A percentile compares a stretch with the other conserved stretches of the same genome.
Conservation (phyloP, 805 yeast species). For the Saturnispora silvae region DNA sequence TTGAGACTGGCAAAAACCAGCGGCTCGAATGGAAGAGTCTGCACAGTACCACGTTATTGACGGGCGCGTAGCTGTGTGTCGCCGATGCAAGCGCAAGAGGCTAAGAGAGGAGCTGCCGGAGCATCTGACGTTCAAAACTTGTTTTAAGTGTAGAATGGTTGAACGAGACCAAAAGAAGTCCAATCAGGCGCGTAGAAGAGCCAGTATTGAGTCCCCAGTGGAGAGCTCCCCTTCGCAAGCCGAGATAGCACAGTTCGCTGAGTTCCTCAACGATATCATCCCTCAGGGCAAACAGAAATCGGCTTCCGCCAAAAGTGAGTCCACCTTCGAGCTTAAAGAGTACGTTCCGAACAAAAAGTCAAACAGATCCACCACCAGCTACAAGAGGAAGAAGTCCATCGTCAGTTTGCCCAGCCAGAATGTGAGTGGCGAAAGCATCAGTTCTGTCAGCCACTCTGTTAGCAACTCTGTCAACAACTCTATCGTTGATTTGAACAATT, state of each 20-base stretch:
- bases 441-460: background rate
- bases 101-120: conserved; percentile 46
- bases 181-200: conserved; percentile 18
- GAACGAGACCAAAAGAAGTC: conserved; percentile 33
- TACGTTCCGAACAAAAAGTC: conserved; percentile 4
- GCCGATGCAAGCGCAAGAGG: conserved; percentile 49
- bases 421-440: background rate
- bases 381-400: no score
- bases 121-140: conserved; percentile 45
- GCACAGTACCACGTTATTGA: conserved; percentile 17
- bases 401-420: conserved; percentile 4
- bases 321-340: conserved; percentile 7
- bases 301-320: background rate
- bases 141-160: conserved; percentile 47
- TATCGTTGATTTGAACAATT: conserved; percentile 5
- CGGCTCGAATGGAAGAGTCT: conserved; percentile 9
- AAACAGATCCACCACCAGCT: background rate
- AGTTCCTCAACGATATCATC: conserved; percentile 12
- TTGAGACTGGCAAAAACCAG: no score
- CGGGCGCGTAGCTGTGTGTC: conserved; percentile 34
- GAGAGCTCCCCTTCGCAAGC: conserved; percentile 13
- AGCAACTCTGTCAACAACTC: background rate
- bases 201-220: conserved; percentile 13
- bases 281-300: conserved; percentile 6
- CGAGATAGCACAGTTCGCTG: conserved; percentile 14